Base-by-base conservation (phyloP, 2,329 filamentous ascomycete species). In the Thelonectria discophora region DNA sequence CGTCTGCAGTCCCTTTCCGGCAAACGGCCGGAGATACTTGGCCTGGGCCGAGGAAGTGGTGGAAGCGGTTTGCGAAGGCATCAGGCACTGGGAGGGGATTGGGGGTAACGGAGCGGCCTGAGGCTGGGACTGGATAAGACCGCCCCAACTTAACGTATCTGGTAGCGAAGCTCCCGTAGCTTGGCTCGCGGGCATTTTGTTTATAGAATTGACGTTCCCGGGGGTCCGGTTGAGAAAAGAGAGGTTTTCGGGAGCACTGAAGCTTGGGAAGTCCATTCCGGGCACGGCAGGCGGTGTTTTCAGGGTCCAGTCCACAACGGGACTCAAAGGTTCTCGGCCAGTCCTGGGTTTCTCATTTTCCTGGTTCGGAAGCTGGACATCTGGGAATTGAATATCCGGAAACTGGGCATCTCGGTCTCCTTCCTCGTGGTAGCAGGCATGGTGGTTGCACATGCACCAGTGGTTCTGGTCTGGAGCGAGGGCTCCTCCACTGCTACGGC, bases 401-500 rank as follows among this genome's bases (percentile, higher is more conserved):
- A 72, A 68, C 17, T 65, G 68, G 30, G 21, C 64, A 63, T 71
- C 67, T 53, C 64, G 64, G 50, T 67, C 59, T 37, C 72, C 74
- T 67, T 86, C 80, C 72, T 87, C 85, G 63, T 88, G 86, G 63
- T 81, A 88, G 72, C 86, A 88, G 55, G 86, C 86, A 73, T 88
- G 86, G 67, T 88, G 86, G 54, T 82, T 83, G 69, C 86, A 88
- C 85, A 88, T 87, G 75, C 86, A 88, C 79, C 81, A 86, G 62
- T 78, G 77, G 27, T 77, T 69, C 69, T 86, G 80, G 55, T 81
- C 81, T 55, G 73, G 66, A 43, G 75, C 71, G 48, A 76, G 71
- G 50, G 74, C 72, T 32, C 69, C 75, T 47, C 72, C 65, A 55
- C 73, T 67, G 56, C 75, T 76, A 63, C 81, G 81, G 69, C 80